Percentiles rank a stretch among this genome's conserved stretches.
phyloP scores from a whole-genome alignment of 2,329 filamentous ascomycete species.

The Lasiodiplodia citricola region DNA sequence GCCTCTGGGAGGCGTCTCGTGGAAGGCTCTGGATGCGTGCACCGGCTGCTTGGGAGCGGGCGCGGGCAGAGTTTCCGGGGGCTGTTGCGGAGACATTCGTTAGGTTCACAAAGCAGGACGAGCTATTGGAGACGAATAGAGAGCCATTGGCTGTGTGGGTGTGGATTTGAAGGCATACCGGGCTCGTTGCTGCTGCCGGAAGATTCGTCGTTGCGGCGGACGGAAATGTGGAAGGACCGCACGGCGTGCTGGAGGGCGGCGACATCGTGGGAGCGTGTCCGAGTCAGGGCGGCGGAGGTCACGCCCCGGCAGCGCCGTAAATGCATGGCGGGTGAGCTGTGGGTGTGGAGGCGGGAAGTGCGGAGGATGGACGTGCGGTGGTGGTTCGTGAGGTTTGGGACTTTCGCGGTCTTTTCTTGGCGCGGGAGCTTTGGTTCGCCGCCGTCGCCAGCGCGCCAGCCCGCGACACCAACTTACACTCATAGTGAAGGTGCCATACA shows the following conservation, averaged over 20 bases:
- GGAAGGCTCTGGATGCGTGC: conserved; percentile 1
- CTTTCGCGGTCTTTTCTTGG: conserved; percentile 9
- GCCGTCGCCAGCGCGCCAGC: neutral
- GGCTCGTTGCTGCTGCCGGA: neutral
- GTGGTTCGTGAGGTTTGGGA: conserved; percentile 19
- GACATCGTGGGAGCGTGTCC: neutral
- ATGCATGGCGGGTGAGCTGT: conserved; percentile 18
- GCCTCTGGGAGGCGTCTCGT: neutral
- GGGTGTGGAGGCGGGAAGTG: neutral
- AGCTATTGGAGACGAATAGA: neutral
- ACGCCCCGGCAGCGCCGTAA: conserved; percentile 16
- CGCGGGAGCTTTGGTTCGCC: conserved; percentile 3
- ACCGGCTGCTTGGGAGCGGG: conserved; percentile 12
- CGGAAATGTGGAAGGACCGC: conserved; percentile 24
- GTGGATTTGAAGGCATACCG: neutral
- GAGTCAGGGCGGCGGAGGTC: neutral
- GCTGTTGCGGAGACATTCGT: neutral
- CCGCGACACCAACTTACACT: neutral
- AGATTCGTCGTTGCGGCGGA: conserved; percentile 10
- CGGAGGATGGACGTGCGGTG: neutral
- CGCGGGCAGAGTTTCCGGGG: conserved; percentile 5
- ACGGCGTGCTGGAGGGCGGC: conserved; percentile 4
- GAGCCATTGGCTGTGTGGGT: neutral
- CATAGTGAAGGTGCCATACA: neutral
- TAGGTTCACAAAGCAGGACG: neutral